Base-by-base conservation (phyloP, 1,284 basidiomycete species). In the Sanghuangporus baumii region DNA sequence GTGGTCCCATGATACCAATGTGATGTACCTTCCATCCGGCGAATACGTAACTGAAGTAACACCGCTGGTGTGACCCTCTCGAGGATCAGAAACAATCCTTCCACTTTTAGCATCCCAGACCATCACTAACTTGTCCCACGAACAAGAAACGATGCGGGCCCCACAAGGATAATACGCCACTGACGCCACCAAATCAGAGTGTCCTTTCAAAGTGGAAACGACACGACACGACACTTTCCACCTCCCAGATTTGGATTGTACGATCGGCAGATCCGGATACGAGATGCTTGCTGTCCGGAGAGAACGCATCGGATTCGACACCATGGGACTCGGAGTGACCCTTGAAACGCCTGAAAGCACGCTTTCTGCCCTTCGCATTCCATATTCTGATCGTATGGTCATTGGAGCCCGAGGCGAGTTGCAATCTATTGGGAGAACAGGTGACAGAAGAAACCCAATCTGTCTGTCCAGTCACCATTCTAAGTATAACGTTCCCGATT, bases 331-430 rank as follows among this genome's bases (percentile, higher is more conserved):
- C 20, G 12, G 47, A 52, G 36, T 60, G 47, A 18, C 47, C 58
- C 6, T 31, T 18, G 23, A 37, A 11, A 55, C 18, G 54, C 5
- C 20, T 14, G 23, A 20, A 16, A 2, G 34, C 26, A 26, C 16
- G 12, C 11, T n/a, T 12, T 14, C 46, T 9, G 18, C 7, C 40
- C 26, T 56, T 5, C 34, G 31, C 51, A 55, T 67, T 54, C 66
- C 65, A 67, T 2, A 67, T 48, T 20, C 66, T 56, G 41, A 66
- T 52, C 20, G 65, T 66, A 2, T 60, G 18, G 46, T 66, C 65
- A 55, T 48, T 5, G n/a, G 65, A 63, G 7, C 41, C 57, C 12
- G 57, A 59, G 20, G 57, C 43, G 20, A 66, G 40, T 5, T 31
- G 38, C 11, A n/a, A 47, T 1, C 54, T 57, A 40, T 66, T 3